Percentiles rank a stretch among this genome's conserved stretches.
Evolutionary conservation across 2,329 filamentous ascomycete species (phyloP).

Genomic region (Fusarium buxicola): DNA sequence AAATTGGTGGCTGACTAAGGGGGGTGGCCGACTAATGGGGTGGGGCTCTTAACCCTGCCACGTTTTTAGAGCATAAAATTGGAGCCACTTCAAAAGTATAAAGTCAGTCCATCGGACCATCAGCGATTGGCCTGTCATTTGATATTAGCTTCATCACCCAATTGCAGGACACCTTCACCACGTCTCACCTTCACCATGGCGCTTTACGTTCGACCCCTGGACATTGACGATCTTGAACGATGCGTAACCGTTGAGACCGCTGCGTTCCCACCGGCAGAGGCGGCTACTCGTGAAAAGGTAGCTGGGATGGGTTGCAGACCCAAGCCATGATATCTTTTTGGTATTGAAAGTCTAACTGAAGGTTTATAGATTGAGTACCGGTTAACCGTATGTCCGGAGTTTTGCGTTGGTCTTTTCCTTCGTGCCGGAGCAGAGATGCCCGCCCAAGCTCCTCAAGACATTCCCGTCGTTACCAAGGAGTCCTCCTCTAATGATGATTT

Average conservation of each 20-base stretch:
- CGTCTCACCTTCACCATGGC: constrained; percentile 28
- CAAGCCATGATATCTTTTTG: not conserved
- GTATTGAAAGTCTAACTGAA: not conserved
- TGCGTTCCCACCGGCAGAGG: constrained; percentile 47
- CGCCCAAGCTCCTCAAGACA: constrained; percentile 8
- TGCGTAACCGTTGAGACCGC: constrained; percentile 43
- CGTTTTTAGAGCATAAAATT: no score
- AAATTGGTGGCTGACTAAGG: no score
- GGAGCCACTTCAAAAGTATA: no score
- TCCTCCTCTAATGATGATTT: constrained; percentile 13
- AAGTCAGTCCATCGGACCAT: no score
- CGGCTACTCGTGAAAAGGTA: constrained; percentile 47
- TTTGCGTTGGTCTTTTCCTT: constrained; percentile 45
- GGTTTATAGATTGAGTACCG: constrained; percentile 47
- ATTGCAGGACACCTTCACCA: no score
- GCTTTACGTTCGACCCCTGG: constrained; percentile 42
- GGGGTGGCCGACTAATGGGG: no score
- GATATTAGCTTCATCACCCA: no score
- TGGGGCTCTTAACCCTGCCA: no score
- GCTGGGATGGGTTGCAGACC: no score
- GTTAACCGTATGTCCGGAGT: constrained; percentile 42
- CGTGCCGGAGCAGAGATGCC: constrained; percentile 6
- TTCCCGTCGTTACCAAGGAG: constrained; percentile 21
- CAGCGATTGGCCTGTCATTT: no score
- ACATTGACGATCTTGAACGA: constrained; percentile 41